Evolutionary conservation across 139 green algal species (phyloP), one percentile per base, ranked within the genome.

Genomic region (Chlamydomonas incerta): DNA sequence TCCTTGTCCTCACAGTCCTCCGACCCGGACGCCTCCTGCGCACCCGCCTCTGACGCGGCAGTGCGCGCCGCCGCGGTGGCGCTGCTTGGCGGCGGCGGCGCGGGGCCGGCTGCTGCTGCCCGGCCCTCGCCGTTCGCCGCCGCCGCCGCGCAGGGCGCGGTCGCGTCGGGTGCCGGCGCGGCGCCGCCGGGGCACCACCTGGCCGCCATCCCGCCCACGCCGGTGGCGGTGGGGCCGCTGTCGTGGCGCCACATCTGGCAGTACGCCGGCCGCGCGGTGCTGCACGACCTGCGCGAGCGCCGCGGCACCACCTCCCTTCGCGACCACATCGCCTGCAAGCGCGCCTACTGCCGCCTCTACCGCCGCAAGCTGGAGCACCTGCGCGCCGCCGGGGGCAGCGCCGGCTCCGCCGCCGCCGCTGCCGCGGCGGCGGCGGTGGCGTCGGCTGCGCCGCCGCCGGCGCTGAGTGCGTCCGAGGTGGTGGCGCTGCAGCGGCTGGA

Each of bases 211-310:
- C 67, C 67, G 31, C 31, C 67, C 2, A n/a, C 67, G 33, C 67
- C 67, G 31, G 67, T 29, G 18, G 6, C 17, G 14, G 67, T 47
- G 21, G 67, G 67, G 6, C 67, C 67, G 33, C 23, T 87, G n/a
- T 68, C 52, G 3, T 91, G 90, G 90, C 2, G 15, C 69, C 80
- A 88, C 34, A 87, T 94, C n/a, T 94, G 91, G 91, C 80, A 86
- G 58, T 94, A 93, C 71, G 91, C 91, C 26, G 77, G 88, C 63
- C 67, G 68, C 0, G 68, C 89, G 33, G 83, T 90, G 33, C 72
- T 94, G 70, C 70, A 87, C 47, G 88, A 93, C 34, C 46, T 92
- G 24, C 69, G 83, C 20, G 63, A 84, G 28, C 65, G 62, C 17
- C 68, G 74, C 31, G 62, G 66, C 34, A 60, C 60, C 18, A 37